phyloP scores from a whole-genome alignment of 2,329 filamentous ascomycete genomes.

The Penicillium sp. region DNA sequence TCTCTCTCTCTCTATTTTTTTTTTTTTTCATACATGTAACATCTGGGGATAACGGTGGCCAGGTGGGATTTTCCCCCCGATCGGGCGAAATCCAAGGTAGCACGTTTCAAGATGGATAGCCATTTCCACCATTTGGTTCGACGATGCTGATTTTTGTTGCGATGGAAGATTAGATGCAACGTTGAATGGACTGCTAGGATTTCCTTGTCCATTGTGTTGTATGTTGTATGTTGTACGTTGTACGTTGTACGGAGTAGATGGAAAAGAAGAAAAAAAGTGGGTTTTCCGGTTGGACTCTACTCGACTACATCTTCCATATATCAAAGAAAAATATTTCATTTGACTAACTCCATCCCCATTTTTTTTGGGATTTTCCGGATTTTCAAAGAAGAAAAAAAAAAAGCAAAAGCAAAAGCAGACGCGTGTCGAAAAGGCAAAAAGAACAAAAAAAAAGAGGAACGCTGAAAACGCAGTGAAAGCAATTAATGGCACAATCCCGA shows the following conservation, averaged over 20 bases:
- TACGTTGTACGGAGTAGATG: background rate
- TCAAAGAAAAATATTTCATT: background rate
- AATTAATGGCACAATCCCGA: background rate
- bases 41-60: slow-evolving; percentile 39
- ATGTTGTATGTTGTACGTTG: too few relatives aligned
- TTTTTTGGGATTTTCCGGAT: background rate
- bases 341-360: background rate
- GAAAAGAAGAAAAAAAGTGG: background rate
- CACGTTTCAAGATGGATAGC: slow-evolving; percentile 70
- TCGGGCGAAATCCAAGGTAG: slow-evolving; percentile 56
- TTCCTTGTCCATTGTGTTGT: slow-evolving; percentile 25
- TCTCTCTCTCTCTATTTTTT: too few relatives aligned
- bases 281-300: background rate
- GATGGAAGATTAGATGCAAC: slow-evolving; percentile 72
- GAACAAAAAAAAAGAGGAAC: background rate
- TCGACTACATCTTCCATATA: too few relatives aligned
- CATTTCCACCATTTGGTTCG: slow-evolving; percentile 76
- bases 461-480: background rate
- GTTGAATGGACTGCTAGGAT: slow-evolving; percentile 37
- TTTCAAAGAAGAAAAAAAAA: background rate
- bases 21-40: slow-evolving; percentile 41
- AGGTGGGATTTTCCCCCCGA: slow-evolving; percentile 36
- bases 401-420: background rate
- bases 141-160: slow-evolving; percentile 90
- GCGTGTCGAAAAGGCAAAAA: too few relatives aligned